phyloP scores from a whole-genome alignment of 2,329 filamentous ascomycete species.

The Exophiala bonariae region DNA sequence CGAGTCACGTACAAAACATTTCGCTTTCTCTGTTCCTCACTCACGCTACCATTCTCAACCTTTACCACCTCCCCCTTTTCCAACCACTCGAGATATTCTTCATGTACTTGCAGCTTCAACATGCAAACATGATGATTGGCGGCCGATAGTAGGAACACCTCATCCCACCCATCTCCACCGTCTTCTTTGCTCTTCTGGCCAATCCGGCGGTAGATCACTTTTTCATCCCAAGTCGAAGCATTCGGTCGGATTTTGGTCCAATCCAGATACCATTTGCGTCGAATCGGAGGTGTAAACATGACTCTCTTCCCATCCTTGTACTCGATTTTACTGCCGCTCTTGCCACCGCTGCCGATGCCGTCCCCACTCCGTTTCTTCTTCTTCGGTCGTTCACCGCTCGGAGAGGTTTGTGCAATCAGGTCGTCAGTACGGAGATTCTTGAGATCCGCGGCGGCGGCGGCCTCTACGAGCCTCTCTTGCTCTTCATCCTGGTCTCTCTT shows the following conservation, averaged over 20 bases:
- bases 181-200: constrained; percentile 17
- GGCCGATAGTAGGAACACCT: constrained; percentile 20
- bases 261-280: constrained; percentile 28
- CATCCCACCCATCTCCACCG: constrained; percentile 15
- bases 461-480: constrained; percentile 17
- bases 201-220: constrained; percentile 25
- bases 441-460: constrained; percentile 12
- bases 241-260: constrained; percentile 26
- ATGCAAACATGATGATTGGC: constrained; percentile 62
- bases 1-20: constrained; percentile 54
- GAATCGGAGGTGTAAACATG: constrained; percentile 25
- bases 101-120: constrained; percentile 58
- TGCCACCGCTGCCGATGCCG: constrained; percentile 5
- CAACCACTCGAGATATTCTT: constrained; percentile 56
- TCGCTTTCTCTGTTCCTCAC: constrained; percentile 6
- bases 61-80: constrained; percentile 41
- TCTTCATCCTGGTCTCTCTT: constrained; percentile 21
- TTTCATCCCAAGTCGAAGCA: constrained; percentile 25
- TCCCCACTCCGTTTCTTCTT: constrained; percentile 28
- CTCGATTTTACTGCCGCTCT: constrained; percentile 14
- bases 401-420: constrained; percentile 15
- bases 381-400: constrained; percentile 29
- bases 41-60: background rate
- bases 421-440: constrained; percentile 23
- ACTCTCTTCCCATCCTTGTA: constrained; percentile 25